A percentile compares a stretch with the other conserved stretches of the same genome.
phyloP scores from a whole-genome alignment of 768 basidiomycete species.

The Leccinum boreale region DNA sequence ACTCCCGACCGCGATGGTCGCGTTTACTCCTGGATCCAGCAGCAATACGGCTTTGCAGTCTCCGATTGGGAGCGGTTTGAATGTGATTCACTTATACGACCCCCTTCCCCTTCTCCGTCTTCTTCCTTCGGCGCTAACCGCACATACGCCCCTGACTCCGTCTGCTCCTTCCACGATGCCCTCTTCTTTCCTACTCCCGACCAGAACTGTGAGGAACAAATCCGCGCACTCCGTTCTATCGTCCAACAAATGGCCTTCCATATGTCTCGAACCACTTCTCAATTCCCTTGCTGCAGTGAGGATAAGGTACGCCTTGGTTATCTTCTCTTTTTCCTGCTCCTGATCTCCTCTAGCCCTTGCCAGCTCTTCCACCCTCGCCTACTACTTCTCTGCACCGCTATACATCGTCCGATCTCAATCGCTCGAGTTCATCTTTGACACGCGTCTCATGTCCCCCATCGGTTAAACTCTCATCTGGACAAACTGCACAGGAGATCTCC shows the following conservation, averaged over 20 bases:
- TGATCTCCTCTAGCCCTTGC: constrained; percentile 14
- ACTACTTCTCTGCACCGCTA: constrained; percentile 21
- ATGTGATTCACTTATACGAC: background rate
- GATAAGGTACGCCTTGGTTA: constrained; percentile 8
- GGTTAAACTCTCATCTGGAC: constrained; percentile 30
- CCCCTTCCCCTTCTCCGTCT: constrained; percentile 28
- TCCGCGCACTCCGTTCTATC: constrained; percentile 34
- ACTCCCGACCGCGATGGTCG: constrained; percentile 24
- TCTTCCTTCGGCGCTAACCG: constrained; percentile 31
- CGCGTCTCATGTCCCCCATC: constrained; percentile 31
- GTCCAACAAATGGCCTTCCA: constrained; percentile 34
- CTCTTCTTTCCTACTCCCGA: constrained; percentile 31
- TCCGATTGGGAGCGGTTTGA: constrained; percentile 15
- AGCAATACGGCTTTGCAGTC: constrained; percentile 34
- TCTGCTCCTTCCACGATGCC: constrained; percentile 30
- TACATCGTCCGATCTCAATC: constrained; percentile 19
- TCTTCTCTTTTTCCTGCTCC: background rate
- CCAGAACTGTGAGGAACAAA: constrained; percentile 22
- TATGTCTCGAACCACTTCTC: constrained; percentile 6
- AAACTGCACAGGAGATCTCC: constrained; percentile 23
- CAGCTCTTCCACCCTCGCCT: constrained; percentile 26
- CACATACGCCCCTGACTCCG: constrained; percentile 13
- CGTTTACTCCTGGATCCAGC: constrained; percentile 34
- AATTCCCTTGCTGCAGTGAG: background rate
- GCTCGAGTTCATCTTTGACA: constrained; percentile 27